These are phyloP conservation scores for Straminergon stramineum DNA, from an alignment of 225 moss, liverwort and hornwort genomes.

Conservation along the genomic window DNA sequence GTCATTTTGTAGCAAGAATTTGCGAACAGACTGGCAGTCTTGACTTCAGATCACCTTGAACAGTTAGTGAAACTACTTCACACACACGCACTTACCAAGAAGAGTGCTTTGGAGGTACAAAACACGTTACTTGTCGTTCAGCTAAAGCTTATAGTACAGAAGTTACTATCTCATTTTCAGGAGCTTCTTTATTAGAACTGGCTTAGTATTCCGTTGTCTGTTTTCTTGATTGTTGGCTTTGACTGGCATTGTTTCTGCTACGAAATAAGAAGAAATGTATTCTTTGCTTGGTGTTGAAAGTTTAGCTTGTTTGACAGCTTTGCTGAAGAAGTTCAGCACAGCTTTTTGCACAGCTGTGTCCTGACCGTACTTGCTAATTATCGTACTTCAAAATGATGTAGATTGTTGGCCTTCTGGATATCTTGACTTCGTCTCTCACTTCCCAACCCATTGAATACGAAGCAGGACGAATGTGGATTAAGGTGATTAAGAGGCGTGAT, in stretches of 20 bases:
- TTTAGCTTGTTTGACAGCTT: neutral
- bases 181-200: neutral
- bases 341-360: neutral
- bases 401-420: constrained; percentile 85
- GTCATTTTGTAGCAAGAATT: constrained; percentile 69
- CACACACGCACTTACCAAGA: constrained; percentile 40
- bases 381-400: constrained; percentile 12
- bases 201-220: neutral
- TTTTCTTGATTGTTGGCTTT: neutral
- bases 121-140: neutral
- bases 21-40: constrained; percentile 66
- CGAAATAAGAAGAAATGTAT: neutral
- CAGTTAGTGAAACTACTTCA: constrained; percentile 77
- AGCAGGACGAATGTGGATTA: constrained; percentile 69
- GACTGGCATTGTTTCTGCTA: neutral
- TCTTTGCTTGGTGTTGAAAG: neutral
- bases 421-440: constrained; percentile 54
- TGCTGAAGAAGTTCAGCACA: neutral
- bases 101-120: constrained; percentile 64
- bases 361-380: neutral
- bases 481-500: constrained; percentile 28
- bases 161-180: neutral
- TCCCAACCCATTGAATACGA: constrained; percentile 66
- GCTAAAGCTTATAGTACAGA: neutral
- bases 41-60: constrained; percentile 70